Base-by-base conservation (phyloP, 2,329 filamentous ascomycete genomes). In the Pseudocercospora fijiensis region DNA sequence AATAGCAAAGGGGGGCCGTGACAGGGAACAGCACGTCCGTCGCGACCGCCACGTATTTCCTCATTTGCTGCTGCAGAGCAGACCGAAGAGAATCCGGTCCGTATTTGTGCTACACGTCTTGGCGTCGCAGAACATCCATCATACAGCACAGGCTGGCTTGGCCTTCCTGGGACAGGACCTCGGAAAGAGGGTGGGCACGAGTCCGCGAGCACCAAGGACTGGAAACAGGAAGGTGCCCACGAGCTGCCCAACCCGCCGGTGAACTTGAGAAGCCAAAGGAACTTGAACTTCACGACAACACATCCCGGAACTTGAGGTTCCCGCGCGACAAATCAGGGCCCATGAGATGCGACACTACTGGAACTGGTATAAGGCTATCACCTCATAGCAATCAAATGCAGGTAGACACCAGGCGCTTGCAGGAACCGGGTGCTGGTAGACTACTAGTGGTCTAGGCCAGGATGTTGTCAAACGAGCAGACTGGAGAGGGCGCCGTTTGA, bases 181-280 rank as follows among this genome's bases (percentile, higher is more conserved):
- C n/a, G n/a, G 4, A 37, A 37, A 37, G 8, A 37, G 33, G 33
- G 8, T 47, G 43, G 43, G 18, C 43, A 47, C 20, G 18, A 24
- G 22, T 18, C 43, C 18, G 43, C 43, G 43, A 47, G 43, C 18
- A 13, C 43, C 43, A 18, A 47, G 43, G 43, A n/a, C n/a, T n/a
- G n/a, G n/a, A 13, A 20, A 49, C 9, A 49, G 45, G 45, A 49
- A 49, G 20, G 45, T 22, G 20, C 45, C 45, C 11, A 49, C 45
- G 45, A 49, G 45, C 45, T n/a, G n/a, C n/a, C n/a, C n/a, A n/a
- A n/a, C n/a, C 18, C 45, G 45, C 45, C 45, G 45, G 45, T 49
- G 20, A 49, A 49, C 20, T 24, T 22, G 18, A 9, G 13, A 8
- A 47, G 43, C 18, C n/a, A 47, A n/a, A 47, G 43, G 22, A 20